phyloP scores from a whole-genome alignment of 495 filamentous ascomycete genomes.

The Penicillium atrosanguineum region DNA sequence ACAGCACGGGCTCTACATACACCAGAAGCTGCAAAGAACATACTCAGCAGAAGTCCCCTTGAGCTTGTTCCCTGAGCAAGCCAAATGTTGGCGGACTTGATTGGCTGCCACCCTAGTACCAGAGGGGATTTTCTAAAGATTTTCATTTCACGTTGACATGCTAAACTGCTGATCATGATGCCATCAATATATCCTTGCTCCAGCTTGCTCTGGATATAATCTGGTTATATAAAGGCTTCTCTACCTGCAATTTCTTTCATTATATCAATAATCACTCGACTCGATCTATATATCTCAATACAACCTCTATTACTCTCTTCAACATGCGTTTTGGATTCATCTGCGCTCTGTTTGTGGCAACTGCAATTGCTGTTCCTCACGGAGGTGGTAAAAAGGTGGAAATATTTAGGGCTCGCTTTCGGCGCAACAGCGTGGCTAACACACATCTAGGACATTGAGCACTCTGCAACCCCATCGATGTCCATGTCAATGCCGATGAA shows the following conservation, averaged over 20 bases:
- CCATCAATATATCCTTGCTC: neutral
- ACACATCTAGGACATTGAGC: constrained; percentile 1
- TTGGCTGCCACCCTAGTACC: neutral
- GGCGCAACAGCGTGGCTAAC: neutral
- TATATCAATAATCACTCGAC: neutral
- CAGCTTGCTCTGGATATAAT: neutral
- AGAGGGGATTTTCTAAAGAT: neutral
- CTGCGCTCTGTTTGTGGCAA: constrained; percentile 3
- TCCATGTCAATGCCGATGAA: constrained; percentile 15
- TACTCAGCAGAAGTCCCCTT: neutral
- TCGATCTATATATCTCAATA: neutral
- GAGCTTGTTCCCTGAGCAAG: neutral
- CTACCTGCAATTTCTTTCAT: neutral
- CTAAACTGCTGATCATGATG: neutral
- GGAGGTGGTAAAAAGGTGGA: constrained; percentile 7
- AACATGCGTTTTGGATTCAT: constrained; percentile 10
- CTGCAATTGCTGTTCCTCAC: constrained; percentile 7
- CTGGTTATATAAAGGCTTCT: neutral
- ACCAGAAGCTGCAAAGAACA: neutral
- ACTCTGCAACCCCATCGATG: constrained; percentile 1
- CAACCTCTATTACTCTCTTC: neutral
- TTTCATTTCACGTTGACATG: neutral
- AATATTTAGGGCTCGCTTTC: neutral
- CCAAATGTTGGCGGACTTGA: neutral
- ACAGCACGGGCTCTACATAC: neutral